These are phyloP conservation scores for Phytophthora hybrid DNA, from an alignment of 352 stramenopile genomes.

Conservation along the genomic window DNA sequence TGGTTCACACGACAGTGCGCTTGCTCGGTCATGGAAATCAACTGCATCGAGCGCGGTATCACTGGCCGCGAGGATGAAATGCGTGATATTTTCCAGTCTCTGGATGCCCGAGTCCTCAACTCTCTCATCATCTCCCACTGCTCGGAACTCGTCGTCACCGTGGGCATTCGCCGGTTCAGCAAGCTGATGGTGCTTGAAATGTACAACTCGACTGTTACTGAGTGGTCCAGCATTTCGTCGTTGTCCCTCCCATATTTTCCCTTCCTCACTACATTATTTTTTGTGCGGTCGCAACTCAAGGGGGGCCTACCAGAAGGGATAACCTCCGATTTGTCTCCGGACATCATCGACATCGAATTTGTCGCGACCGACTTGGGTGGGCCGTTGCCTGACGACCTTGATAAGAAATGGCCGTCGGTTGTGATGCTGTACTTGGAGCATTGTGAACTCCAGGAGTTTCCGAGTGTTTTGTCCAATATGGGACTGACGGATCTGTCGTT, in stretches of 20 bases:
- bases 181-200: constrained; percentile 51
- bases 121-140: constrained; percentile 58
- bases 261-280: constrained; percentile 40
- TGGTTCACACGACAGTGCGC: not conserved
- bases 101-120: constrained; percentile 47
- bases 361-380: constrained; percentile 31
- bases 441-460: constrained; percentile 43
- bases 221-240: constrained; percentile 40
- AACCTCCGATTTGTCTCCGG: constrained; percentile 37
- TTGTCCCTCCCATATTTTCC: constrained; percentile 36
- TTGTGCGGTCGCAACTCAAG: constrained; percentile 33
- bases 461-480: constrained; percentile 25
- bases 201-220: constrained; percentile 51
- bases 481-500: constrained; percentile 45
- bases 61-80: constrained; percentile 19
- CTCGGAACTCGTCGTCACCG: constrained; percentile 32
- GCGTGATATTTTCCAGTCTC: constrained; percentile 25
- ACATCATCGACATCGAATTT: constrained; percentile 50
- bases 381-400: constrained; percentile 33
- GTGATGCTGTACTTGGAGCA: constrained; percentile 53
- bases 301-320: constrained; percentile 38
- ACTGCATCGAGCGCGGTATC: not conserved
- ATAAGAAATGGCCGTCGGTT: constrained; percentile 40
- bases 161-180: constrained; percentile 39
- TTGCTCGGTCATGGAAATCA: not conserved